phyloP scores from a whole-genome alignment of 129 eudicot species.

The Gnaphalium uliginosum region DNA sequence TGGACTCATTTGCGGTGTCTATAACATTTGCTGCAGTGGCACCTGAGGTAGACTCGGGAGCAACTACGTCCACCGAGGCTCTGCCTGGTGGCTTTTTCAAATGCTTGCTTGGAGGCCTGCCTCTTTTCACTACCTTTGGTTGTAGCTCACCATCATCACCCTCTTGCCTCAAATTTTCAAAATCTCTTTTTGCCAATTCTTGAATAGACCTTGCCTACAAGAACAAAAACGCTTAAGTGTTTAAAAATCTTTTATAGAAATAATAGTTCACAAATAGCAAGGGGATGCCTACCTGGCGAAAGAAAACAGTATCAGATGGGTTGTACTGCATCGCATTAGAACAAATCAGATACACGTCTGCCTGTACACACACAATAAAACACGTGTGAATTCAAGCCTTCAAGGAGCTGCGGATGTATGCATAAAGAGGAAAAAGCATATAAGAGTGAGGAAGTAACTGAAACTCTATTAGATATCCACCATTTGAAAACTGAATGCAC shows the following conservation, averaged over 20 bases:
- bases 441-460: neutral
- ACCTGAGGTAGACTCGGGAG: conserved; percentile 60
- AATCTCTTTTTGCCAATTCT: conserved; percentile 88
- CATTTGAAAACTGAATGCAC: neutral
- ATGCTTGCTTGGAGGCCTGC: conserved; percentile 81
- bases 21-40: conserved; percentile 47
- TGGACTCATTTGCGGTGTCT: conserved; percentile 60
- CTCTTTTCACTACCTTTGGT: conserved; percentile 77
- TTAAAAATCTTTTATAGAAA: neutral
- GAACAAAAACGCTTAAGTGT: neutral
- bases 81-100: conserved; percentile 65
- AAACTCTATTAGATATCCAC: neutral
- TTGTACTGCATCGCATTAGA: conserved; percentile 94
- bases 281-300: conserved; percentile 62
- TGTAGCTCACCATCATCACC: conserved; percentile 80
- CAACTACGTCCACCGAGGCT: conserved; percentile 54
- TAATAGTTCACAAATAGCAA: neutral
- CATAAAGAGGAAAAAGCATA: neutral
- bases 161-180: conserved; percentile 76
- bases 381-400: neutral
- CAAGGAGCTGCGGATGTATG: neutral
- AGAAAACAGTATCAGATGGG: conserved; percentile 69
- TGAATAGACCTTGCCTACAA: conserved; percentile 80
- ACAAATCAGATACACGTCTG: conserved; percentile 74
- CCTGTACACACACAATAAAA: conserved; percentile 49